Evolutionary conservation across 2,329 filamentous ascomycete genomes (phyloP), one percentile per base, ranked within the genome.

Genomic region (Calonectria pauciramosa): DNA sequence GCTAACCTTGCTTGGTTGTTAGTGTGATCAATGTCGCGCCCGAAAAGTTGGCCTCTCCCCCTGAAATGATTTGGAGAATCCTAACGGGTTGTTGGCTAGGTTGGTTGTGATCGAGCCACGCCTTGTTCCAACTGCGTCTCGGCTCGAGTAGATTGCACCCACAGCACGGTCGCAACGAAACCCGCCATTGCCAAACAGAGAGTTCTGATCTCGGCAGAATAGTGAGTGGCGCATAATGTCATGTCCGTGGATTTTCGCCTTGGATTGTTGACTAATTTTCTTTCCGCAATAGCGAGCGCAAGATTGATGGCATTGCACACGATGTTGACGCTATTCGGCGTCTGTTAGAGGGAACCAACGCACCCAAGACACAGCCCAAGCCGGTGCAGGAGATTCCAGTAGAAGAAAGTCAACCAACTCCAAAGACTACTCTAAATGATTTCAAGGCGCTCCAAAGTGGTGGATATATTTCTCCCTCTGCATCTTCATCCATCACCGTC

Each of bases 161-260:
- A 85, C 64, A 83, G 83, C 32, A 41, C 77, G 1, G 72, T 85
- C 20, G 72, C 81, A 6, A 72, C 82, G 4, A 81, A 77, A 41
- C 56, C 77, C 47, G 63, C 79, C 47, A 23, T 79, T 23, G 44
- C 81, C 0, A 83, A 82, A 71, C 84, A 85, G 66, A 82, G 85
- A 47, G 81, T 85, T 3, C 70, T 85, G 49, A 82, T 86, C 32
- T 86, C 85, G 5, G 77, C 83, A 49, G 75, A 85, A 76, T 86
- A 86, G 85, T 86, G 36, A 77, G 81, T 76, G 5, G 14, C 2
- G n/a, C 30, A 18, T 6, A 41, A 4, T 13, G 1, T 32, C 13
- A 30, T 32, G 51, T 13, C 3, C 26, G 3, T 36, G 10, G 1
- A 18, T n/a, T 44, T 2, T 18, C 18, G 18, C 5, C 3, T 4